Conservation (phyloP, 306 rosid genomes). For the Inga oerstediana region DNA sequence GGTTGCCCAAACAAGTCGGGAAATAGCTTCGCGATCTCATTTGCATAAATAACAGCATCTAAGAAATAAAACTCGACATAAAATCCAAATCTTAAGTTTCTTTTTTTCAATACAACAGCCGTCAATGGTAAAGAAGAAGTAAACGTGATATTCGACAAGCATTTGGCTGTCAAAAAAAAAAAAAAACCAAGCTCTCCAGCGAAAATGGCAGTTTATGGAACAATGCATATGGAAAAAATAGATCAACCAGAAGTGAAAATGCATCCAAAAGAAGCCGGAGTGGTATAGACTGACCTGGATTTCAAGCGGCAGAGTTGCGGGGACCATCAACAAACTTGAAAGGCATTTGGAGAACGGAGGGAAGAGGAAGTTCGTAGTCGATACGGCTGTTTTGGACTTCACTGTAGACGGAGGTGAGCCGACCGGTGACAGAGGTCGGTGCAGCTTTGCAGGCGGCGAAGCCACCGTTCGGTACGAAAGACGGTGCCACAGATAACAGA, state of each 20-base stretch:
- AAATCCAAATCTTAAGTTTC: not conserved
- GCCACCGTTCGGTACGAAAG: slow-evolving; percentile 54
- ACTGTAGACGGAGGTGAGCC: slow-evolving; percentile 73
- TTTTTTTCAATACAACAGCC: not conserved
- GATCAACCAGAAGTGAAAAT: not conserved
- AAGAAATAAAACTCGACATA: not conserved
- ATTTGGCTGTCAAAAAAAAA: not conserved
- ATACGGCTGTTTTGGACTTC: slow-evolving; percentile 85
- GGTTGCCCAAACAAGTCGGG: slow-evolving; percentile 92
- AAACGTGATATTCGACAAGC: not conserved
- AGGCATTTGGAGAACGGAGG: slow-evolving; percentile 69
- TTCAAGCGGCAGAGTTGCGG: slow-evolving; percentile 89
- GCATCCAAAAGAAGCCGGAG: slow-evolving; percentile 37
- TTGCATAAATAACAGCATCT: slow-evolving; percentile 35
- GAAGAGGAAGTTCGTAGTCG: slow-evolving; percentile 77
- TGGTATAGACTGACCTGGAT: slow-evolving; percentile 59
- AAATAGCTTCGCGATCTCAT: slow-evolving; percentile 91
- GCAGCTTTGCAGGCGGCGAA: slow-evolving; percentile 5
- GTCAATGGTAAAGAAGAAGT: not conserved
- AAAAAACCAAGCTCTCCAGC: not conserved
- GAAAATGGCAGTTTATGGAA: slow-evolving; percentile 14
- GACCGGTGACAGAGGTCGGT: slow-evolving; percentile 44
- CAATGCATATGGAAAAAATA: not conserved
- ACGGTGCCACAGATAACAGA: slow-evolving; percentile 54
- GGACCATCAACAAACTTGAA: slow-evolving; percentile 87